phyloP scores from a whole-genome alignment of 2,329 filamentous ascomycete species.

The Monosporascus sp. region DNA sequence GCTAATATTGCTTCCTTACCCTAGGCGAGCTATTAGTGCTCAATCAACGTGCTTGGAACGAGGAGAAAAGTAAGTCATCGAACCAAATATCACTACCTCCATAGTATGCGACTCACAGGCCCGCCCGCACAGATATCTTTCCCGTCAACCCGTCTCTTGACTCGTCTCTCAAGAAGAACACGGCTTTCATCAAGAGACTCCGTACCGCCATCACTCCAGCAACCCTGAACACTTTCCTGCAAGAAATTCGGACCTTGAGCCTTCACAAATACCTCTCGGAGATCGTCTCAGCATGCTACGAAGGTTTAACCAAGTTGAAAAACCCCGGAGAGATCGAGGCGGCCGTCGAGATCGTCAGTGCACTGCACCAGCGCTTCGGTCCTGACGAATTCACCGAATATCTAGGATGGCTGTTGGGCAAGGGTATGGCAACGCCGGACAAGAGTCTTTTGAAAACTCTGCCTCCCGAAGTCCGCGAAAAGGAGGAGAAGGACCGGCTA shows the following conservation, averaged over 20 bases:
- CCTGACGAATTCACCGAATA: slow-evolving; percentile 85
- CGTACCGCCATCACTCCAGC: slow-evolving; percentile 81
- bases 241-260: slow-evolving; percentile 85
- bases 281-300: slow-evolving; percentile 92
- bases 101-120: slow-evolving; percentile 11
- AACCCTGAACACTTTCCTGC: slow-evolving; percentile 75
- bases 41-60: slow-evolving; percentile 84
- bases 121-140: slow-evolving; percentile 63
- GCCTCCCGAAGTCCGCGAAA: slow-evolving; percentile 76
- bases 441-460: slow-evolving; percentile 76
- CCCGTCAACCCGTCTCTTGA: slow-evolving; percentile 75
- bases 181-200: slow-evolving; percentile 93
- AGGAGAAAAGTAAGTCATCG: slow-evolving; percentile 65
- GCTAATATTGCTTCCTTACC: slow-evolving; percentile 18
- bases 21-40: slow-evolving; percentile 84
- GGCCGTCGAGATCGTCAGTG: slow-evolving; percentile 87
- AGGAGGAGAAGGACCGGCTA: slow-evolving; percentile 92
- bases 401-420: slow-evolving; percentile 86
- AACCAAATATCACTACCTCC: neutral
- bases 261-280: slow-evolving; percentile 96
- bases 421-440: slow-evolving; percentile 86
- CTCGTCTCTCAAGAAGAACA: slow-evolving; percentile 96
- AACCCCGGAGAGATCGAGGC: slow-evolving; percentile 86
- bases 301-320: slow-evolving; percentile 89
- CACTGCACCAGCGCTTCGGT: slow-evolving; percentile 92